These are phyloP conservation scores for Viola odorata DNA, from an alignment of 345 rosid genomes.

Conservation along the genomic window DNA sequence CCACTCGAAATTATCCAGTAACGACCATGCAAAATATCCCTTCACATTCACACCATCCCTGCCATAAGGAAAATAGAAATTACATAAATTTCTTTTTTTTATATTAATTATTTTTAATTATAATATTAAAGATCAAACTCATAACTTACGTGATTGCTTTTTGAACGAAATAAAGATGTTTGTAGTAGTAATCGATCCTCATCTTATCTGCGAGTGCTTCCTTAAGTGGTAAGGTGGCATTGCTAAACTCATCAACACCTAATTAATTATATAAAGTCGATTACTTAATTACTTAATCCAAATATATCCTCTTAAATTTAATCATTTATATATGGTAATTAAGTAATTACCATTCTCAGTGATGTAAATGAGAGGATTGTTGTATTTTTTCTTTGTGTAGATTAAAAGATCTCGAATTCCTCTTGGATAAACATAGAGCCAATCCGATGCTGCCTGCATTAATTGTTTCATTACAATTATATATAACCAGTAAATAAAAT, in stretches of 20 bases:
- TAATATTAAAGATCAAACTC: too few relatives aligned
- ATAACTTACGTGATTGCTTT: conserved; percentile 22
- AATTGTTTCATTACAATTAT: neutral
- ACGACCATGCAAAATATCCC: conserved; percentile 5
- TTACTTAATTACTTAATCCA: too few relatives aligned
- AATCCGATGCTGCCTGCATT: neutral
- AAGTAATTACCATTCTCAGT: neutral
- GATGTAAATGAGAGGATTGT: neutral
- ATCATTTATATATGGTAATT: neutral
- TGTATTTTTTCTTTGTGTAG: neutral
- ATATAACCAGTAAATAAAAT: neutral
- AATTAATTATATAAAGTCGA: too few relatives aligned
- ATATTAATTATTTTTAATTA: too few relatives aligned
- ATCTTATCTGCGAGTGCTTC: conserved; percentile 16
- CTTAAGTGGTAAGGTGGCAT: conserved; percentile 11
- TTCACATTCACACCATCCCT: conserved; percentile 5
- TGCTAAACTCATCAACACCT: conserved; percentile 20
- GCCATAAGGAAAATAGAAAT: neutral
- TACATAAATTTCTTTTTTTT: too few relatives aligned
- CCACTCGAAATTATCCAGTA: conserved; percentile 4
- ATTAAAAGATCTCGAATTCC: neutral
- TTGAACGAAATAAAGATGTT: conserved; percentile 21
- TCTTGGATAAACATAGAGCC: neutral
- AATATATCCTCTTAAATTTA: too few relatives aligned
- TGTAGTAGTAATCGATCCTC: conserved; percentile 21